A percentile compares a stretch with the other conserved stretches of the same genome.
These are phyloP conservation scores for Cyberlindnera japonica DNA, from an alignment of 805 yeast genomes.

Conservation along the genomic window DNA sequence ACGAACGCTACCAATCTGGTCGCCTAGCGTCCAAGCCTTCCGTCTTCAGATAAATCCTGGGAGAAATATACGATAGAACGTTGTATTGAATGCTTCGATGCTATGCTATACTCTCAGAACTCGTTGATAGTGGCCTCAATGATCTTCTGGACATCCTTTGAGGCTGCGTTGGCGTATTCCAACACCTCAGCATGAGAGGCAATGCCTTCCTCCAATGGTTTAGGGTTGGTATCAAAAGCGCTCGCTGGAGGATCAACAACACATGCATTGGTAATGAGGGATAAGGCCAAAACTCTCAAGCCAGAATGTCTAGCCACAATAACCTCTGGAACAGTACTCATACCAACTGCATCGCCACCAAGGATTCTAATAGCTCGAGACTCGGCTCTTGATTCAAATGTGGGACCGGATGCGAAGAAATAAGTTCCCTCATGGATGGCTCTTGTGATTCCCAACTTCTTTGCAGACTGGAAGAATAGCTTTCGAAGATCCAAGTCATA, in stretches of 20 bases:
- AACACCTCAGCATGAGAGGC: slow-evolving; percentile 93
- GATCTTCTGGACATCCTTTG: slow-evolving; percentile 71
- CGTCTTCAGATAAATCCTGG: no score
- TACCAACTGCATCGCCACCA: slow-evolving; percentile 95
- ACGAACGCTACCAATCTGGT: no score
- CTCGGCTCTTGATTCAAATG: slow-evolving; percentile 91
- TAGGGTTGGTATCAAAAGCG: slow-evolving; percentile 53
- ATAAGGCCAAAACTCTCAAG: slow-evolving; percentile 75
- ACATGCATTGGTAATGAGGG: slow-evolving; percentile 82
- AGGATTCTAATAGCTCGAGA: slow-evolving; percentile 62
- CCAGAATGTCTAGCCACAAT: slow-evolving; percentile 89
- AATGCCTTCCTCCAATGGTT: slow-evolving; percentile 61
- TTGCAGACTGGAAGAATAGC: slow-evolving; percentile 52
- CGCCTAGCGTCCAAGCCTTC: no score
- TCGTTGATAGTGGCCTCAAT: slow-evolving; percentile 58
- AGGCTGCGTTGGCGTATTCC: slow-evolving; percentile 75
- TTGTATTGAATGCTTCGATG: no score
- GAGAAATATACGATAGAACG: no score
- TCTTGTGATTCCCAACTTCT: slow-evolving; percentile 47
- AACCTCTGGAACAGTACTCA: slow-evolving; percentile 98
- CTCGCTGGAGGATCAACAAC: slow-evolving; percentile 67
- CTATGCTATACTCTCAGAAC: slow-evolving; percentile 3
- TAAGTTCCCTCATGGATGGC: slow-evolving; percentile 83
- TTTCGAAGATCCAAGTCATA: slow-evolving; percentile 73
- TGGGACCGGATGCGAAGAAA: slow-evolving; percentile 85